Percentiles rank a stretch among this genome's conserved stretches.
phyloP scores from a whole-genome alignment of 345 rosid species.

The Citrus trifoliata region DNA sequence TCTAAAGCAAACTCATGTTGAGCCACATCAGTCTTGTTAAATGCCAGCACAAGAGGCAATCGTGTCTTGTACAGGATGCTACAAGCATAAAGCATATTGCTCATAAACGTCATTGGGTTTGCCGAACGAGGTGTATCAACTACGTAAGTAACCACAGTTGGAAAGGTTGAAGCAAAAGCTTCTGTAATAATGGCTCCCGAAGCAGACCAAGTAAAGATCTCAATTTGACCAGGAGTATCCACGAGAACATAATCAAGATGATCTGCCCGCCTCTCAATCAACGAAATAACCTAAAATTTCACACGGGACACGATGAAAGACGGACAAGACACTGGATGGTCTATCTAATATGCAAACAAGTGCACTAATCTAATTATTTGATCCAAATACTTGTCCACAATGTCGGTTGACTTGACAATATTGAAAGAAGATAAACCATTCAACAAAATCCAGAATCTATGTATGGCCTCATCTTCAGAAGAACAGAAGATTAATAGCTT shows the following conservation, averaged over 20 bases:
- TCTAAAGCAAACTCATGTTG: slow-evolving; percentile 81
- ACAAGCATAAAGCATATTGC: slow-evolving; percentile 88
- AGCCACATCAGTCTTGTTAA: slow-evolving; percentile 82
- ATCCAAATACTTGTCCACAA: background rate
- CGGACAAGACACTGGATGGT: background rate
- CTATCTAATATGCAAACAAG: background rate
- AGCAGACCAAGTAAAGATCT: slow-evolving; percentile 92
- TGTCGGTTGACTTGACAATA: background rate
- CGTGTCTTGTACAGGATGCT: slow-evolving; percentile 83
- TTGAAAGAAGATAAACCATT: background rate
- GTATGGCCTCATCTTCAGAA: background rate
- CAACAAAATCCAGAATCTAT: background rate
- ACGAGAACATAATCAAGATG: slow-evolving; percentile 86
- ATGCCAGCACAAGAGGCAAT: slow-evolving; percentile 72
- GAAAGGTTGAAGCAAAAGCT: slow-evolving; percentile 86
- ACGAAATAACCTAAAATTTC: slow-evolving; percentile 49
- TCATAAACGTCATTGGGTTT: slow-evolving; percentile 75
- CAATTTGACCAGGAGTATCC: slow-evolving; percentile 92
- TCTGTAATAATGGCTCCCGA: slow-evolving; percentile 91
- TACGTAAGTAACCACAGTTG: slow-evolving; percentile 66
- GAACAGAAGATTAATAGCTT: background rate
- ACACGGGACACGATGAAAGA: background rate
- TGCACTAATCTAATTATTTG: background rate
- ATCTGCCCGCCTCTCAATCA: slow-evolving; percentile 79
- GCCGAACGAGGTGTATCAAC: slow-evolving; percentile 85